phyloP scores from a whole-genome alignment of 2,329 filamentous ascomycete genomes.

The Pseudogymnoascus sp. region DNA sequence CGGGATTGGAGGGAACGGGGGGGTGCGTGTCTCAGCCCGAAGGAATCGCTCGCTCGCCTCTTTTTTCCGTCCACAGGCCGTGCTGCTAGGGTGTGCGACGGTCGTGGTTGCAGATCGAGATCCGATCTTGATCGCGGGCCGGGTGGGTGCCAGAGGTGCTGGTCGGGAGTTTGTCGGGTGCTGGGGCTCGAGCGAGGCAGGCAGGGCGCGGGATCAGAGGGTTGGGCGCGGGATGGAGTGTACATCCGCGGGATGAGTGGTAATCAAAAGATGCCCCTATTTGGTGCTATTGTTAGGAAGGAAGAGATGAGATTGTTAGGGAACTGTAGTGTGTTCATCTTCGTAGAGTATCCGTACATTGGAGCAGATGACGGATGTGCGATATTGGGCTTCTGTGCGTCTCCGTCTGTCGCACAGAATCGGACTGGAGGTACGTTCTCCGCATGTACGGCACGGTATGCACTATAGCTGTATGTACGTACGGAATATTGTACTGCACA shows the following conservation, averaged over 20 bases:
- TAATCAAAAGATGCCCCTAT: background rate
- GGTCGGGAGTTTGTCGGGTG: background rate
- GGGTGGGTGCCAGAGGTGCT: background rate
- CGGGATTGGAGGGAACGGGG: background rate
- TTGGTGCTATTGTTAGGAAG: background rate
- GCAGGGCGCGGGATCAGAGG: background rate
- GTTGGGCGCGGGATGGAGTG: background rate
- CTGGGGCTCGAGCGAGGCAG: background rate
- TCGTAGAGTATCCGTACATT: background rate
- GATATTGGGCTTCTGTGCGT: background rate
- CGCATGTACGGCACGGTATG: background rate
- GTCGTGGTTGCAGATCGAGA: background rate
- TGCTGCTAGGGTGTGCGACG: background rate
- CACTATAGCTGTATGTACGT: background rate
- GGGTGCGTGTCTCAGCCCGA: background rate
- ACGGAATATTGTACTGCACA: background rate
- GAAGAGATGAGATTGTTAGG: background rate
- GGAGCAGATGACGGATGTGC: background rate
- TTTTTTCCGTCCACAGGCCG: background rate
- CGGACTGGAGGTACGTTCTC: background rate
- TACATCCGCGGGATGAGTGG: background rate
- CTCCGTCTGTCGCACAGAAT: background rate
- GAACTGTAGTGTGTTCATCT: background rate
- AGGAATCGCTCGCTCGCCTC: background rate
- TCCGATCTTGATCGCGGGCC: background rate